Base-by-base conservation (phyloP, 495 filamentous ascomycete genomes). In the Cercophora scortea region DNA sequence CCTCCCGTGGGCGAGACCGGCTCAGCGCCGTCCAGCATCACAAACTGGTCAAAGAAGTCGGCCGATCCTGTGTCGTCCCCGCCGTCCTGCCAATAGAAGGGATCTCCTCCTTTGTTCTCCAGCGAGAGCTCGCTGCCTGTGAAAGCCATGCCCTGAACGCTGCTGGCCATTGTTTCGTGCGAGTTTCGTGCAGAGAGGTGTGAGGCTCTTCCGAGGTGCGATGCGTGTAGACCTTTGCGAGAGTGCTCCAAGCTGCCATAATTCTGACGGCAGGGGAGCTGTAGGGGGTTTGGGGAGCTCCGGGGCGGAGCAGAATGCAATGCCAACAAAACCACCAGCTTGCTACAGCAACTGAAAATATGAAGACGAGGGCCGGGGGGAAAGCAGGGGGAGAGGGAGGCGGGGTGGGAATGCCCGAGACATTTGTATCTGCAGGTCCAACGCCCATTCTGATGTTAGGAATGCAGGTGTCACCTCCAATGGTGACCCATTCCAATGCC, bases 1-100 rank as follows among this genome's bases (percentile, higher is more conserved):
- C 50, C 59, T 44, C 45, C 61, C 9, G 45, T 47, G 42, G 46
- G 35, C 43, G 52, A 47, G 18, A 55, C 49, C 39, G 63, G 52
- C 25, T 66, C 62, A 19, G 55, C 55, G 42, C 50, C 53, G 47
- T 75, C 71, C 59, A 75, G 69, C 57, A 68, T 63, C 47, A 76
- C 55, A 52, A 68, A 76, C 49, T 76, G 66, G 35, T 75, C 73
- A 71, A 74, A 72, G 69, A 75, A 69, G 36, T 73, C 71, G 19
- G 57, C 56, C 47, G 70, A 54, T 50, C 59, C 42, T 51, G 55
- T 64, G 10, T 70, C 62, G 57, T 64, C 64, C 41, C 55, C 64
- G 47, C 52, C 52, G 48, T 71, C 68, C 34, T 63, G 65, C 64
- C 68, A 68, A 33, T 61, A 60, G 50, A 59, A 52, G 42, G 55